Evolutionary conservation across 495 filamentous ascomycete genomes (phyloP).

Genomic region (Penicillium alfredii): DNA sequence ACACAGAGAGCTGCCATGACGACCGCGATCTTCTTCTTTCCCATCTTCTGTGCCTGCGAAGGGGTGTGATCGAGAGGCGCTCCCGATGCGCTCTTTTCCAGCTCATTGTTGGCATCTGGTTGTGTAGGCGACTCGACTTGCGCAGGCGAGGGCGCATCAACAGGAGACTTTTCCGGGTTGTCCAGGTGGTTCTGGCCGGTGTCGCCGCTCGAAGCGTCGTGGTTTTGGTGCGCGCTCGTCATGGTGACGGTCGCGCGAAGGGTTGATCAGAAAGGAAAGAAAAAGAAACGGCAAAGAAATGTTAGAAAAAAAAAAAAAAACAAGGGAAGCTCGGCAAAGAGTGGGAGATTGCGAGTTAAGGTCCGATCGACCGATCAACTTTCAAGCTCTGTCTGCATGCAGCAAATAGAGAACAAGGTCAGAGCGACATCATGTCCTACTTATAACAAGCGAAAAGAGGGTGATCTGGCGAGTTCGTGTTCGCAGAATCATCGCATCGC

Average conservation of each 20-base stretch:
- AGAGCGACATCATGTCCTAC: too few relatives aligned
- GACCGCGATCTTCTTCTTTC: conserved; percentile 42
- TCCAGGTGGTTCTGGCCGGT: conserved; percentile 9
- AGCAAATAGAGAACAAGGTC: too few relatives aligned
- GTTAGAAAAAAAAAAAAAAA: conserved; percentile 1
- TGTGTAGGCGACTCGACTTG: too few relatives aligned
- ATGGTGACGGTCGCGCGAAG: conserved; percentile 2
- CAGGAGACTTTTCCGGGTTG: conserved; percentile 6
- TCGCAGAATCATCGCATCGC: too few relatives aligned
- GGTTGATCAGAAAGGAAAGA: background rate
- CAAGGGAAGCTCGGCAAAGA: background rate
- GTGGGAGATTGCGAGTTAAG: too few relatives aligned
- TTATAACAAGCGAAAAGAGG: too few relatives aligned
- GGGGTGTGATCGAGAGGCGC: conserved; percentile 29
- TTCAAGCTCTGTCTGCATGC: too few relatives aligned
- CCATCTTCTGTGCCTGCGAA: conserved; percentile 40
- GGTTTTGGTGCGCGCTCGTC: conserved; percentile 5
- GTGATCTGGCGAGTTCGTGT: too few relatives aligned
- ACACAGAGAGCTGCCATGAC: conserved; percentile 50
- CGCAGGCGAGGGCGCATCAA: conserved; percentile 5
- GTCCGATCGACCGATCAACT: too few relatives aligned
- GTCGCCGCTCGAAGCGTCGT: conserved; percentile 17
- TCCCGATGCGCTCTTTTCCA: conserved; percentile 18
- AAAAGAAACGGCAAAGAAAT: background rate
- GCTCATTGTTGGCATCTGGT: conserved; percentile 17